Evolutionary conservation across 1,284 basidiomycete species (phyloP).

Genomic region (Phellinidium pouzarii): DNA sequence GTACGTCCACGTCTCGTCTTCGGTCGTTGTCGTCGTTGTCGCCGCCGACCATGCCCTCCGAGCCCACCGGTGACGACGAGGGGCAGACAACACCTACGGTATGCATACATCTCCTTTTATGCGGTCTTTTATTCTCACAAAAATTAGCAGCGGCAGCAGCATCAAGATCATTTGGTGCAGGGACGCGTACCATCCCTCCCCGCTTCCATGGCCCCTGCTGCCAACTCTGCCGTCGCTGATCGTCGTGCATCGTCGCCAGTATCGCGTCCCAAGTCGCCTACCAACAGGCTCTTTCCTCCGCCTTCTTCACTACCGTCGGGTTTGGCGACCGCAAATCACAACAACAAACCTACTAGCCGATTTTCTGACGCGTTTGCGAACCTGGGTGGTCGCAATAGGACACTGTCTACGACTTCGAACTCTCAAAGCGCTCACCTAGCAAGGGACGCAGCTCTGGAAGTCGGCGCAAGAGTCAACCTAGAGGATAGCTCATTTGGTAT

Average conservation of each 20-base stretch:
- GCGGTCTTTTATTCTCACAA: not conserved
- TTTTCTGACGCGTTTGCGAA: slow-evolving; percentile 16
- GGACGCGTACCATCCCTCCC: slow-evolving; percentile 9
- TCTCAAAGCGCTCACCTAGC: not conserved
- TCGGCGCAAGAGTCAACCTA: not conserved
- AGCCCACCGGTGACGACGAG: slow-evolving; percentile 9
- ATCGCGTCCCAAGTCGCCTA: slow-evolving; percentile 10
- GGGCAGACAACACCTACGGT: slow-evolving; percentile 8
- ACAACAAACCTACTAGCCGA: slow-evolving; percentile 11
- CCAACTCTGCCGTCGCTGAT: slow-evolving; percentile 5
- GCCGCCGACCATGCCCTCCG: slow-evolving; percentile 12
- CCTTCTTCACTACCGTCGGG: slow-evolving; percentile 14
- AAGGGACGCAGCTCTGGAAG: not conserved
- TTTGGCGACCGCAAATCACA: slow-evolving; percentile 10
- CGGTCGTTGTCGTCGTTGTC: slow-evolving; percentile 2
- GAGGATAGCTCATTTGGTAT: slow-evolving; percentile 16
- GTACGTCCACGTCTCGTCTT: not conserved
- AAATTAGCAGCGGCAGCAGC: not conserved
- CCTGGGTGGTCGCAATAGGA: slow-evolving; percentile 12
- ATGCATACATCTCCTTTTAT: not conserved
- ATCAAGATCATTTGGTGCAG: slow-evolving; percentile 4
- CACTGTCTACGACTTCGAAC: slow-evolving; percentile 9
- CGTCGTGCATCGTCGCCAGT: slow-evolving; percentile 14
- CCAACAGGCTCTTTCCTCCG: slow-evolving; percentile 3
- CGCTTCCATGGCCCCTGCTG: slow-evolving; percentile 4